Evolutionary conservation across 768 basidiomycete species (phyloP).

Genomic region (Boletus subcaerulescens): DNA sequence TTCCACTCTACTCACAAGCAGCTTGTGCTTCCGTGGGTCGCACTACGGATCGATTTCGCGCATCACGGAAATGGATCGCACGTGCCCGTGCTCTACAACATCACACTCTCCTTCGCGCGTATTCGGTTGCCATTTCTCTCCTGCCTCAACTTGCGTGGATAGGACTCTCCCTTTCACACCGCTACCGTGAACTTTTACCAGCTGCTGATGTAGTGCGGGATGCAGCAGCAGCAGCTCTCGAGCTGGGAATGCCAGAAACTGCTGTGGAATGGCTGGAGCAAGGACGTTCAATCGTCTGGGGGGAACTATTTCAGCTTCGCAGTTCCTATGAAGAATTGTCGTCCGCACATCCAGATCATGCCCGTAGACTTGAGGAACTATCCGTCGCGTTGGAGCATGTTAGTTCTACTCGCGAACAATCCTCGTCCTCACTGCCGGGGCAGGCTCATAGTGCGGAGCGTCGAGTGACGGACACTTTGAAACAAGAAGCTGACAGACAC

Average conservation of each 20-base stretch:
- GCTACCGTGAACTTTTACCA: not conserved
- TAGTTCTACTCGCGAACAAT: not conserved
- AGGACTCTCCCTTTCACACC: not conserved
- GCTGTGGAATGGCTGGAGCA: conserved; percentile 22
- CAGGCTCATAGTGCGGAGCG: too few relatives aligned
- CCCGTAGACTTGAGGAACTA: not conserved
- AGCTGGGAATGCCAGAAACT: not conserved
- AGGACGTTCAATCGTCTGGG: conserved; percentile 15
- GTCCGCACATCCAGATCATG: not conserved
- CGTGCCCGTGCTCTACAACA: not conserved
- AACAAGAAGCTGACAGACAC: conserved; percentile 1
- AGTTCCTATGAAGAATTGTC: conserved; percentile 3
- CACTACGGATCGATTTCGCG: not conserved
- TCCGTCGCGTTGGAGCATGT: not conserved
- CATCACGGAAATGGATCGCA: conserved; percentile 6
- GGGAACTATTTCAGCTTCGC: conserved; percentile 11
- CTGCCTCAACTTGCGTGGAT: conserved; percentile 17
- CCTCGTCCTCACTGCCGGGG: not conserved
- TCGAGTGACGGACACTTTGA: not conserved
- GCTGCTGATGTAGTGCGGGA: conserved; percentile 5
- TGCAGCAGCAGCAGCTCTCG: conserved; percentile 7
- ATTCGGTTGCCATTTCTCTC: conserved; percentile 18
- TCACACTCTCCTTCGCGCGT: conserved; percentile 18
- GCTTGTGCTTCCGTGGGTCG: not conserved
- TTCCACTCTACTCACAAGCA: not conserved